Evolutionary conservation across 2,329 filamentous ascomycete genomes (phyloP), one percentile per base, ranked within the genome.

Genomic region (Piedraia hortae): DNA sequence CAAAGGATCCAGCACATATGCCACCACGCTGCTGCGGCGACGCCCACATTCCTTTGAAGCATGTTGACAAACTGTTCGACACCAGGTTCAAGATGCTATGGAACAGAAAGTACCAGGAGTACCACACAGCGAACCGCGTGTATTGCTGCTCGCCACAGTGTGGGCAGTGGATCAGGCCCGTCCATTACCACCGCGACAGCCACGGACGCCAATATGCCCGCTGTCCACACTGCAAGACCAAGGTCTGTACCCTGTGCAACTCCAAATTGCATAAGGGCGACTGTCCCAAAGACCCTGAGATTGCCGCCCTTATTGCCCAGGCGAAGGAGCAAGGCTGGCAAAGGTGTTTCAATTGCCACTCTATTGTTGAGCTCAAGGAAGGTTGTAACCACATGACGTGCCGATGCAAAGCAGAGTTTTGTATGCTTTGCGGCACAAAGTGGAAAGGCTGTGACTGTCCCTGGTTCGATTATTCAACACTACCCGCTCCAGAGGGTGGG

Each of bases 331-430:
- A 66, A 23, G 69, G 70, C 12, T 80, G 69, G 67, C 67, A 74
- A 41, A 54, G 62, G 20, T 90, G 75, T 42, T 67, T 65, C 38
- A 64, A 54, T 29, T 89, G 78, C 46, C 62, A 58, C 30, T 53
- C 59, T 17, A 56, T 73, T 51, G 70, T 88, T 19, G 72, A 88
- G 42, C 48, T 77, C 21, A 69, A 69, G 33, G 72, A 82, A 42
- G 75, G 75, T 19, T 78, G 71, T 44, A 80, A 82, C 45, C 77
- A 82, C 41, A 82, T 88, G 62, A 77, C 64, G 13, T 89, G 77
- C 41, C 71, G 65, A 19, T 89, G 78, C 37, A 68, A 62, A 24
- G 73, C 73, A 13, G 61, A 88, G 34, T 88, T 88, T 37, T 90
- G 78, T 47, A 78, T 85, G 61, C 57, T 74, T 12, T 90, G 78